Evolutionary conservation across 306 rosid genomes (phyloP).

Genomic region (Oemleria cerasiformis): DNA sequence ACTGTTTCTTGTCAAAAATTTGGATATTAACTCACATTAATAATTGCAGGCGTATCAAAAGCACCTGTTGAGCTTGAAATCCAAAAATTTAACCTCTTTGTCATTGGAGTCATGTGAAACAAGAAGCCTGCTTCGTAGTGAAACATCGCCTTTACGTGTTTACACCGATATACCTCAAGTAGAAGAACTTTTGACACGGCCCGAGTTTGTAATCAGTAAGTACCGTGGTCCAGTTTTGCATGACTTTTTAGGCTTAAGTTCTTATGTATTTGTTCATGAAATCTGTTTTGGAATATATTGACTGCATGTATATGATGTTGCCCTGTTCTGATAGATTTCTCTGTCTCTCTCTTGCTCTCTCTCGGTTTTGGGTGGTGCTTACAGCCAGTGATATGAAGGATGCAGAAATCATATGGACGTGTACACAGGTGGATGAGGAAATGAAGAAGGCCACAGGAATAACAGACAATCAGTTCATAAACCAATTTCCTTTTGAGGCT

Average conservation of each 20-base stretch:
- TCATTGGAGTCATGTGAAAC: constrained; percentile 28
- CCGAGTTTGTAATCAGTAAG: constrained; percentile 74
- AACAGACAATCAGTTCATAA: constrained; percentile 70
- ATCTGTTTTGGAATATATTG: not conserved
- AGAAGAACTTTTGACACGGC: constrained; percentile 74
- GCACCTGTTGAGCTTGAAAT: constrained; percentile 42
- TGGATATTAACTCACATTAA: constrained; percentile 27
- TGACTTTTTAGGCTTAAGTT: constrained; percentile 14
- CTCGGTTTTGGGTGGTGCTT: constrained; percentile 17
- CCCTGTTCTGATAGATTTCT: constrained; percentile 23
- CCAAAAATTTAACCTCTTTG: constrained; percentile 27
- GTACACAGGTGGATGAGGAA: constrained; percentile 83
- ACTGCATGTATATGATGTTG: not conserved
- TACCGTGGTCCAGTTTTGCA: constrained; percentile 18
- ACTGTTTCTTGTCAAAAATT: constrained; percentile 10
- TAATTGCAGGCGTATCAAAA: constrained; percentile 67
- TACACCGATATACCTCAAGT: constrained; percentile 87
- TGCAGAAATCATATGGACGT: constrained; percentile 89
- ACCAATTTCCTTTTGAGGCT: constrained; percentile 95
- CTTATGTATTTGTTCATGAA: not conserved
- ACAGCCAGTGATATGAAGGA: constrained; percentile 76
- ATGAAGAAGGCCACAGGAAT: constrained; percentile 72
- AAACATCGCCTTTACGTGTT: constrained; percentile 50
- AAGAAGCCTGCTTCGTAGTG: constrained; percentile 30
- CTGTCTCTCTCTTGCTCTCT: constrained; percentile 10